Conservation (phyloP, 2,329 filamentous ascomycete genomes). For the Zymoseptoria crescenta region DNA sequence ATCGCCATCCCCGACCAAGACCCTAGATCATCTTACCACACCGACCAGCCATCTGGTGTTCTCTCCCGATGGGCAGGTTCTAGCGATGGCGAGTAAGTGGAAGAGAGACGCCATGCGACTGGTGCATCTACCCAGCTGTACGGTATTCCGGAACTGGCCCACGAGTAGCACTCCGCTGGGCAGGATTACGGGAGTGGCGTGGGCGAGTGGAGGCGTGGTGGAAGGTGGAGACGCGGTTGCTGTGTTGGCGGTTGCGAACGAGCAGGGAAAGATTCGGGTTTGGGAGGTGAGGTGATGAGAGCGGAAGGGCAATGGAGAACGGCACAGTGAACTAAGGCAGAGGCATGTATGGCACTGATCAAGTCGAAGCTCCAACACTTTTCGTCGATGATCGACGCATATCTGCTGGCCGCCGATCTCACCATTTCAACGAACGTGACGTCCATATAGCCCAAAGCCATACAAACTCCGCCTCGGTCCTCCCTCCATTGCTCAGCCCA, state of each 20-base stretch:
- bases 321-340: no score
- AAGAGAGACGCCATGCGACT: slow-evolving; percentile 83
- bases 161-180: slow-evolving; percentile 84
- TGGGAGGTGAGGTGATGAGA: slow-evolving; percentile 63
- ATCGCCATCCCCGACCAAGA: slow-evolving; percentile 62
- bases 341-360: no score
- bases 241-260: slow-evolving; percentile 77
- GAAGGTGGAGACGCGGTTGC: slow-evolving; percentile 33
- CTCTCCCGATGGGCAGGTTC: slow-evolving; percentile 78
- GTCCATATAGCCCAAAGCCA: no score
- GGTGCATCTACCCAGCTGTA: slow-evolving; percentile 84
- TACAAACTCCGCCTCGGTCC: no score
- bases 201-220: slow-evolving; percentile 33
- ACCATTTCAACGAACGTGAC: no score
- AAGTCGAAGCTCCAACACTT: no score
- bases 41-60: slow-evolving; percentile 73
- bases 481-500: no score
- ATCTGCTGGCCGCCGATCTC: no score
- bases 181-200: slow-evolving; percentile 57
- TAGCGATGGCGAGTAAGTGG: slow-evolving; percentile 77
- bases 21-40: slow-evolving; percentile 80
- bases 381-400: no score
- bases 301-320: not conserved
- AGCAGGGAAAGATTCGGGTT: slow-evolving; percentile 75
- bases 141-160: slow-evolving; percentile 95